Evolutionary conservation across 371 early-diverging fungal species (phyloP), one percentile per base, ranked within the genome.

Genomic region (Zychaea mexicana): DNA sequence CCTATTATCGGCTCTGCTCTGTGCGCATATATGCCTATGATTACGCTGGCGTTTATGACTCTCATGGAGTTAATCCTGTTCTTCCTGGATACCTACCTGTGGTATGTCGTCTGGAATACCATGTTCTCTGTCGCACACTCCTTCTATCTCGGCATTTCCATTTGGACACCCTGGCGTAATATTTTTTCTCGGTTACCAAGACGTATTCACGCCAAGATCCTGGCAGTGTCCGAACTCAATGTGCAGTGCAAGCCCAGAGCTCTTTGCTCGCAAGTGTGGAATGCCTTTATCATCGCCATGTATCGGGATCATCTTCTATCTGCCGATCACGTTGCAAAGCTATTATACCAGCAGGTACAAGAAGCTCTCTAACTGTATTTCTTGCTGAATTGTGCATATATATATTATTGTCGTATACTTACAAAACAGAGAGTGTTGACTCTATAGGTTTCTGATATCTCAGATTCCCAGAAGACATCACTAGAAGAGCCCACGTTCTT

Each of bases 71-170:
- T 93, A 45, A 81, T 90, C 6, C 81, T 95, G 31, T 94, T 91
- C 75, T 94, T 94, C 69, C 75, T 94, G 70, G 95, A 94, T 67
- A 93, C 95, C 0, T 95, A 94, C 64, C 81, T 95, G 47, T 95
- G 96, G 96, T 95, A 93, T 62, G 89, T 93, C 12, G 87, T 93
- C 56, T 92, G 91, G 90, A 92, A 87, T 67, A 88, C 90, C 0
- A 66, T 91, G 15, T 90, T 93, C 57, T 92, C 92, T 0, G 91
- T 93, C 26, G 85, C 84, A 9, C 85, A 85, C 49, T 89, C 94
- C 1, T 91, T 94, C 66, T 86, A 88, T 45, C 83, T 91, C 12
- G 94, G 93, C 22, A 83, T 92, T 31, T 94, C 94, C 15, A 90
- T 94, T 62, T 88, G 91, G 87, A 89, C 92, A 1, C 93, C 94